These are phyloP conservation scores for Lecanosticta acicola DNA, from an alignment of 2,329 filamentous ascomycete genomes.

Conservation along the genomic window DNA sequence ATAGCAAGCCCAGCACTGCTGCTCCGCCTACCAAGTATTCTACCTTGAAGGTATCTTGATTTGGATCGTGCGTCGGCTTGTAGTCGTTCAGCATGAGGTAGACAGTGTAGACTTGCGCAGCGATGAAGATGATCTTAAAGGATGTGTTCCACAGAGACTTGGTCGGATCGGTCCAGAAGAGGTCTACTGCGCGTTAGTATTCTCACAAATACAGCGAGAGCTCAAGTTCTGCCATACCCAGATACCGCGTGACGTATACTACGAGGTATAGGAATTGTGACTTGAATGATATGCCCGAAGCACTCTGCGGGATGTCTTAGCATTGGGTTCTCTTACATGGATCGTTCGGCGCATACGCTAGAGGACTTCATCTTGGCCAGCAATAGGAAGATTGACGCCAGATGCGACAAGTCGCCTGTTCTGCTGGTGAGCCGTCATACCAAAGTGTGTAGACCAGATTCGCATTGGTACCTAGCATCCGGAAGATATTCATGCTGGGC, in stretches of 20 bases:
- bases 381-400: conserved; percentile 88
- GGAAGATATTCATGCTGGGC: conserved; percentile 61
- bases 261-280: conserved; percentile 92
- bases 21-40: conserved; percentile 86
- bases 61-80: conserved; percentile 95
- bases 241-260: conserved; percentile 89
- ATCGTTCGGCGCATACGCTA: conserved; percentile 57
- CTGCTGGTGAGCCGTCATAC: conserved; percentile 11
- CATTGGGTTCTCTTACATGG: neutral
- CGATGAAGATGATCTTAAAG: conserved; percentile 95
- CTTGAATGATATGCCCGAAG: conserved; percentile 96
- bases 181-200: conserved; percentile 50
- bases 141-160: conserved; percentile 73
- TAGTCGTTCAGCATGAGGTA: conserved; percentile 98
- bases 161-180: conserved; percentile 70
- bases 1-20: conserved; percentile 69
- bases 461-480: conserved; percentile 54
- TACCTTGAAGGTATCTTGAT: conserved; percentile 94
- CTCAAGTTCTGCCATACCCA: conserved; percentile 39
- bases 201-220: neutral
- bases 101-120: conserved; percentile 83
- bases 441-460: conserved; percentile 5
- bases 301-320: conserved; percentile 60
- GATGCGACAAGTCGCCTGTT: conserved; percentile 90
- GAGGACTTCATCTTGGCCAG: conserved; percentile 90